Conservation (phyloP, 140 eudicot genomes). For the Cichorium intybus region DNA sequence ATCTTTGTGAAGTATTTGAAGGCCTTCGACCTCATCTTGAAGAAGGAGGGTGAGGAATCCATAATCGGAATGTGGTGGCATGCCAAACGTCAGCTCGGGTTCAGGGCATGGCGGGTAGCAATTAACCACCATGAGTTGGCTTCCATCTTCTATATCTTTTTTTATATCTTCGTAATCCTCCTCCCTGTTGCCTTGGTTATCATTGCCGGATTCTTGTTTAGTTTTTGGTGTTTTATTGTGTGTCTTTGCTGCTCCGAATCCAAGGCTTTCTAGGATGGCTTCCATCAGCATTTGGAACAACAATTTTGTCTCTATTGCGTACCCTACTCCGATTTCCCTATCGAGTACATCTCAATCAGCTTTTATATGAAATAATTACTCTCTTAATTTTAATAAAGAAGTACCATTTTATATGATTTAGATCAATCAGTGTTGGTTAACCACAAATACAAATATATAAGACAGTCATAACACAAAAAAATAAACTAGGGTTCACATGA, state of each 20-base stretch:
- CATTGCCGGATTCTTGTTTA: background rate
- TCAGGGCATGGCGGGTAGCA: conserved; percentile 77
- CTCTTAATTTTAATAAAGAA: too few relatives aligned
- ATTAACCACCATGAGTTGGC: conserved; percentile 59
- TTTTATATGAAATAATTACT: too few relatives aligned
- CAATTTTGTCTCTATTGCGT: conserved; percentile 45
- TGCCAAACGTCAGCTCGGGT: conserved; percentile 67
- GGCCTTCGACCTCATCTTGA: conserved; percentile 66
- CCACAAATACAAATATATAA: too few relatives aligned
- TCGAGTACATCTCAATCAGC: background rate
- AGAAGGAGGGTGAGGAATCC: conserved; percentile 72
- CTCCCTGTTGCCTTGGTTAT: background rate
- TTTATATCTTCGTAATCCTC: conserved; percentile 16
- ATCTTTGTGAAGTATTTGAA: conserved; percentile 46
- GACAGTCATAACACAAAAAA: too few relatives aligned
- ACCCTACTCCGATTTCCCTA: conserved; percentile 53
- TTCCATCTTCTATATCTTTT: conserved; percentile 58
- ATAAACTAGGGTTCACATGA: too few relatives aligned
- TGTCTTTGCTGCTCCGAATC: background rate
- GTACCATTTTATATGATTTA: too few relatives aligned
- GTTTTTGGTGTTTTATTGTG: conserved; percentile 17
- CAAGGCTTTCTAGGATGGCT: conserved; percentile 70
- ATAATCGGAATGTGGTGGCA: conserved; percentile 80
- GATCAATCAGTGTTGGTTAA: too few relatives aligned
- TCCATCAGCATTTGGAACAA: conserved; percentile 47